Conservation (phyloP, 2,329 filamentous ascomycete genomes). For the Drechslera avenae region DNA sequence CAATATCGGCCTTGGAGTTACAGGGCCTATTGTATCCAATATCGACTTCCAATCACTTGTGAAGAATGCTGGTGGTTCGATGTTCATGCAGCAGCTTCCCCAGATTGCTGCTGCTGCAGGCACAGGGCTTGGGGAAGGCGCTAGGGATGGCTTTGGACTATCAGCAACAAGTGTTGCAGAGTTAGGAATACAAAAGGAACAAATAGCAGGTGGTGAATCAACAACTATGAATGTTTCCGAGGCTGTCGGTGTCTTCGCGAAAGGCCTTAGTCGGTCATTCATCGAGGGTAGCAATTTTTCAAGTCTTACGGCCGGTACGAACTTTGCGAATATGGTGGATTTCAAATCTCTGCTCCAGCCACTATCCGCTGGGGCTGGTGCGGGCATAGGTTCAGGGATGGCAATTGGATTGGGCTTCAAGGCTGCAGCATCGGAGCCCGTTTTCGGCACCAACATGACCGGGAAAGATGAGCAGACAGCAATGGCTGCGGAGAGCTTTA, state of each 20-base stretch:
- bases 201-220: slow-evolving; percentile 10
- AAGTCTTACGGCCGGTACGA: slow-evolving; percentile 10
- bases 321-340: slow-evolving; percentile 9
- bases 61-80: slow-evolving; percentile 2
- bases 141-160: slow-evolving; percentile 30
- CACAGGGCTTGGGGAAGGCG: slow-evolving; percentile 35
- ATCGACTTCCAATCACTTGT: slow-evolving; percentile 27
- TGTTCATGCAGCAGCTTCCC: slow-evolving; percentile 27
- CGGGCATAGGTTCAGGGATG: slow-evolving; percentile 34
- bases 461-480: slow-evolving; percentile 19
- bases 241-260: slow-evolving; percentile 28
- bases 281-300: slow-evolving; percentile 27
- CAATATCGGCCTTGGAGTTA: slow-evolving; percentile 35
- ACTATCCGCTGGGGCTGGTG: slow-evolving; percentile 35
- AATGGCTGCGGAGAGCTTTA: slow-evolving; percentile 25
- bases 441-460: slow-evolving; percentile 14
- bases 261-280: slow-evolving; percentile 35
- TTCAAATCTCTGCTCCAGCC: slow-evolving; percentile 24
- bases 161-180: background rate
- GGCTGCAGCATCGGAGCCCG: slow-evolving; percentile 5
- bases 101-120: slow-evolving; percentile 35
- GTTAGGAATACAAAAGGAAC: slow-evolving; percentile 10
- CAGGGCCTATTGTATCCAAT: slow-evolving; percentile 30
- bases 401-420: slow-evolving; percentile 30
- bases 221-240: slow-evolving; percentile 20